Base-by-base conservation (phyloP, 768 basidiomycete genomes). In the Tremella fuciformis region DNA sequence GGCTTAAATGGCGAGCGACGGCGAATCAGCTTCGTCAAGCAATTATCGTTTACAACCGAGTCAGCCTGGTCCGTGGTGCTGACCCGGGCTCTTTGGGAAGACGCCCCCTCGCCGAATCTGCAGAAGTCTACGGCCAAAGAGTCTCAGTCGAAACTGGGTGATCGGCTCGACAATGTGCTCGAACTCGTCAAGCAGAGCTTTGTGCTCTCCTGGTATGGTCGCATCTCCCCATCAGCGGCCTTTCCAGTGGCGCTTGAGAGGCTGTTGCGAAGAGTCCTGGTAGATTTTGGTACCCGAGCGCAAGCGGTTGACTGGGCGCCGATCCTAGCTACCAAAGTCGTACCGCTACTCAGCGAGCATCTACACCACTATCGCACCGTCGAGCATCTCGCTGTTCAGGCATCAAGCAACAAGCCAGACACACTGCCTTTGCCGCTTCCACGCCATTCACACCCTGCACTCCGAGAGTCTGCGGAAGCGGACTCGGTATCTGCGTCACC, bases 31-130 rank as follows among this genome's bases (percentile, higher is more conserved):
- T 42, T 18, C 59, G 41, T 49, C 26, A 34, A 50, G 60, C 37
- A 89, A 0, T 81, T 92, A 49, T 83, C 84, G 2, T 94, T 96
- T 80, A 89, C 90, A 3, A 91, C 91, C 2, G 89, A 91, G 22
- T 90, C 92, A 57, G 92, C 91, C 29, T 96, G 92, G 92, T 89
- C 92, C 70, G 91, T 87, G 0, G 88, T 90, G 48, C 80, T 89
- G 51, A 91, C 84, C 46, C 85, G 91, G 29, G 89, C 89, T n/a
- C 85, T 88, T 75, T 94, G 91, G 92, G 88, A 88, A 2, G 84
- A 86, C 64, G 84, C 81, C 57, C 79, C 84, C 2, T 84, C 86
- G 0, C 85, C 42, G n/a, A 18, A 4, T 6, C 6, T 15, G n/a
- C 42, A 4, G 8, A 4, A 46, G 16, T 8, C 8, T 4, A 4